Base-by-base conservation (phyloP, 2,329 filamentous ascomycete genomes). In the Xylaria sp. region DNA sequence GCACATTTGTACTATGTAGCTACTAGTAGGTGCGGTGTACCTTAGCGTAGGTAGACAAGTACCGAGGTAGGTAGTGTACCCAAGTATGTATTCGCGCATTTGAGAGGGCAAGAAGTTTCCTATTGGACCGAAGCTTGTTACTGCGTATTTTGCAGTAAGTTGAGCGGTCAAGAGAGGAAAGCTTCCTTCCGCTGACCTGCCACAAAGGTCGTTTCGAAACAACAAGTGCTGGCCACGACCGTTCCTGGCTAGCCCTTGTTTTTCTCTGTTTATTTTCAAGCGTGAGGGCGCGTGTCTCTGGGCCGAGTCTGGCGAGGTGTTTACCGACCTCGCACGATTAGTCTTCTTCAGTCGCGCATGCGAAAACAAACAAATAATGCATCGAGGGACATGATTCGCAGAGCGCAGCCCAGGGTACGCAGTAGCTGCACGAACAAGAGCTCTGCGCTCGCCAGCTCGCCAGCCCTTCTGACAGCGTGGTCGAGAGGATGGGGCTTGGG, bases 371-470 rank as follows among this genome's bases (percentile, higher is more conserved):
- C 69, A 70, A 71, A 73, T 72, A 70, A 72, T 72, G 76, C 75
- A 73, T 74, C 70, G 74, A 74, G 71, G 68, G 23, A 65, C 67
- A 70, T 76, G 76, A 77, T 77, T 77, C 73, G 76, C 74, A 69
- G 74, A 72, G 72, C 71, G 73, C 73, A 74, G 72, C 69, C 74
- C 73, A 72, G 70, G 71, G 70, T 72, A 72, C 72, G 23, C 23
- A 25, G 23, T 3, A 72, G 75, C 75, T 75, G 74, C 76, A 70
- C 70, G 68, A 71, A 67, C 64, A 62, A 63, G 66, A 66, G 64
- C 66, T 68, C 67, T 67, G 65, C 65, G 59, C 71, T 62, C 63
- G 56, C 69, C 66, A 72, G 66, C 71, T 67, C 57, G 70, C 68
- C 68, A 65, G 58, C 63, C 66, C 68, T 63, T 37, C 68, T 70